These are phyloP conservation scores for Aspergillus aculeatus DNA, from an alignment of 2,329 filamentous ascomycete genomes.

Conservation along the genomic window DNA sequence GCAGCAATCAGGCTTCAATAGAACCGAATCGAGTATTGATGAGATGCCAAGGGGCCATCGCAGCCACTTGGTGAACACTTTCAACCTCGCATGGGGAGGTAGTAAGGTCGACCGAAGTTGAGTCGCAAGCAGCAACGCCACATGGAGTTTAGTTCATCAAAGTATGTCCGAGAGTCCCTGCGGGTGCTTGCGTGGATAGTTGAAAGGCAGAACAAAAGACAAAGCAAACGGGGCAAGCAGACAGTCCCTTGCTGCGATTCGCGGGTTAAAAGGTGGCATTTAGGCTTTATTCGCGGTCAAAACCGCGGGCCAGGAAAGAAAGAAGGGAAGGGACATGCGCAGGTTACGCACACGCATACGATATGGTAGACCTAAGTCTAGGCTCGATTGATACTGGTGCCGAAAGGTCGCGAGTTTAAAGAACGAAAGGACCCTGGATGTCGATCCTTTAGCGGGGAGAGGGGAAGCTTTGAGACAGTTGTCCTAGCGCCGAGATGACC, in stretches of 20 bases:
- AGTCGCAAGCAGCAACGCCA: not conserved
- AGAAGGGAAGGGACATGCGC: not conserved
- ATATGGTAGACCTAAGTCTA: slow-evolving; percentile 10
- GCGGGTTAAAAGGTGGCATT: not conserved
- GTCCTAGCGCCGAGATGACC: not conserved
- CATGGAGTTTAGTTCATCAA: not conserved
- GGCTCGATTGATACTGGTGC: not conserved
- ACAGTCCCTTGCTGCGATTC: slow-evolving; percentile 6
- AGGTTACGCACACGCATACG: not conserved
- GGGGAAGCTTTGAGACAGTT: not conserved
- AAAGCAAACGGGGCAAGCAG: not conserved
- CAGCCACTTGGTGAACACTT: not conserved
- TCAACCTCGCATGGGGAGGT: not conserved
- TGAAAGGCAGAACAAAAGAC: not conserved
- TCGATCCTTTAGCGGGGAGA: slow-evolving; percentile 10
- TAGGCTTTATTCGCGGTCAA: not conserved
- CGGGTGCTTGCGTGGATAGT: not conserved
- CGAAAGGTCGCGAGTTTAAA: not conserved
- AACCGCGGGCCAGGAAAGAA: not conserved
- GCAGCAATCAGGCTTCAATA: not conserved
- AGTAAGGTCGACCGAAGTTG: not conserved
- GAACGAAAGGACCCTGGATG: slow-evolving; percentile 14
- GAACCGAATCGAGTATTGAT: not conserved
- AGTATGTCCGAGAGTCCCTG: not conserved
- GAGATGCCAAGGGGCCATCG: not conserved